Evolutionary conservation across 2,329 filamentous ascomycete species (phyloP), one percentile per base, ranked within the genome.

Genomic region (Thelonectria discophora): DNA sequence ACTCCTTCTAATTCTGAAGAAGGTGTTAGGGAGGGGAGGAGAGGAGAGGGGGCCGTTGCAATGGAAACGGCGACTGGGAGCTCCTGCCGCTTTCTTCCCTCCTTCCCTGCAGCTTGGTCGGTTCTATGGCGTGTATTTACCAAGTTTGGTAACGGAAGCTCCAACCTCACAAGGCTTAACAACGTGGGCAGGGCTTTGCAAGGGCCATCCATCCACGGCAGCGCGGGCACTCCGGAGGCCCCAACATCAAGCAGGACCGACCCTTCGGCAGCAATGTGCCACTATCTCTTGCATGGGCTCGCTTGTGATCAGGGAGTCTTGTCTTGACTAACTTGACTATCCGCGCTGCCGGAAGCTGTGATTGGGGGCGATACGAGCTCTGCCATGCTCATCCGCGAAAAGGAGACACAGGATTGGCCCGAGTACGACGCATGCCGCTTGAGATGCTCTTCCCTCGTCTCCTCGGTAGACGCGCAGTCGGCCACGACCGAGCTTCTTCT

Each of bases 211-310:
- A 48, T 49, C 42, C 15, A 48, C 24, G 37, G 37, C 52, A 50
- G 60, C 53, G 55, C 45, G 51, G 51, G 58, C 55, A 51, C 43
- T 50, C 43, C 52, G 60, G 65, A 63, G 57, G 65, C 53, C 55
- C 63, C 63, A 58, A 60, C 58, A 52, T 43, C 64, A 54, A n/a
- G 42, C 48, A 63, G 51, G 6, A 43, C n/a, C 30, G 43, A 12
- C 30, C 13, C 17, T n/a, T 43, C 24, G 37, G 55, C 21, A 57
- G 20, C 39, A n/a, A n/a, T n/a, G n/a, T n/a, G n/a, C n/a, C n/a
- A 20, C 43, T 37, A 21, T 40, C 24, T 49, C 37, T 47, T 27
- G 47, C 40, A 60, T 56, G 52, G 46, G 27, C 47, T 42, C 47
- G 17, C 24, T 39, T 32, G 20, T 18, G 46, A 52, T 50, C 37